These are phyloP conservation scores for Benincasa hispida DNA, from an alignment of 306 rosid genomes.

Conservation along the genomic window DNA sequence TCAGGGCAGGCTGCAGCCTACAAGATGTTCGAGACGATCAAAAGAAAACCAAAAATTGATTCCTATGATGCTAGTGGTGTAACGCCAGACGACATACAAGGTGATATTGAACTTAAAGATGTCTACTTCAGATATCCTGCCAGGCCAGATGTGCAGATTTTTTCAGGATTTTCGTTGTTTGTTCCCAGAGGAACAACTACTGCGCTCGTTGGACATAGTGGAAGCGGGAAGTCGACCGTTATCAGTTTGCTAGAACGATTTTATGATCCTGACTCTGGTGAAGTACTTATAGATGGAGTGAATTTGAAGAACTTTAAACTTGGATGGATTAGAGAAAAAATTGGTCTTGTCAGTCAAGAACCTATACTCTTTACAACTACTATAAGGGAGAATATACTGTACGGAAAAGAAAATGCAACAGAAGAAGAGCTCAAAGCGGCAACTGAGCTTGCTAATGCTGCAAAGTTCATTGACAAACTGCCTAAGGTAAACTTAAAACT, in stretches of 20 bases:
- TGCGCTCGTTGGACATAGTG: conserved; percentile 92
- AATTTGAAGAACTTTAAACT: conserved; percentile 44
- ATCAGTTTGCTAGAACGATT: conserved; percentile 68
- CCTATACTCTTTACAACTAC: conserved; percentile 54
- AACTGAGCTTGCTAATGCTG: conserved; percentile 70
- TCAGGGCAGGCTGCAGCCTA: conserved; percentile 83
- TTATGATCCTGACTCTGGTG: conserved; percentile 81
- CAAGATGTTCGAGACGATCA: conserved; percentile 78
- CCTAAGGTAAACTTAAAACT: conserved; percentile 33
- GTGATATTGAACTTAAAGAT: conserved; percentile 68
- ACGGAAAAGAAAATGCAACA: conserved; percentile 77
- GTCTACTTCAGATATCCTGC: conserved; percentile 74
- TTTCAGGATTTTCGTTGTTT: conserved; percentile 58
- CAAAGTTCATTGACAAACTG: conserved; percentile 62
- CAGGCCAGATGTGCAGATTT: conserved; percentile 59
- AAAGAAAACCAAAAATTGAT: conserved; percentile 50
- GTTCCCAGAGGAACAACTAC: conserved; percentile 57
- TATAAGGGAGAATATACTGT: conserved; percentile 59
- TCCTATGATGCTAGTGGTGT: conserved; percentile 50
- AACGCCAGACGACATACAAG: conserved; percentile 44
- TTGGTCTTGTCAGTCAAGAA: conserved; percentile 87
- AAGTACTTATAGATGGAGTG: conserved; percentile 63
- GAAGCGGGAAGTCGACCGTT: conserved; percentile 89
- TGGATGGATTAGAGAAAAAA: conserved; percentile 63
- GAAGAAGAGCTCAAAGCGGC: conserved; percentile 50